These are phyloP conservation scores for Suhomyces pyralidae DNA, from an alignment of 805 yeast species.

Conservation along the genomic window DNA sequence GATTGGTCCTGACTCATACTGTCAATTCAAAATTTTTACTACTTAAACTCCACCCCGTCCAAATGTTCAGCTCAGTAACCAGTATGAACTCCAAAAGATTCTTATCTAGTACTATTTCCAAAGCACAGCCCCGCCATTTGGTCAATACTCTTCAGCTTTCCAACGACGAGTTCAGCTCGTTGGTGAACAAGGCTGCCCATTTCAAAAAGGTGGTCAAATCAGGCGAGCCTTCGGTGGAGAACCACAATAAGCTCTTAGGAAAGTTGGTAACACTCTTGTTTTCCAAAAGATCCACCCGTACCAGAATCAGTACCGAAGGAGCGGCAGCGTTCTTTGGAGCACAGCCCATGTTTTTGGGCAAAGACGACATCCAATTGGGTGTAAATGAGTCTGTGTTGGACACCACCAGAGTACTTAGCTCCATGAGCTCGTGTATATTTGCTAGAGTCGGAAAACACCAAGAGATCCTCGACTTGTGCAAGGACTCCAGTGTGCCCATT, in stretches of 20 bases:
- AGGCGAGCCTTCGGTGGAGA: conserved; percentile 40
- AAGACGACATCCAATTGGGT: conserved; percentile 94
- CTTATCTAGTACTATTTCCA: conserved; percentile 1
- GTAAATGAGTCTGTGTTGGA: conserved; percentile 91
- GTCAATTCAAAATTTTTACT: conserved; percentile 3
- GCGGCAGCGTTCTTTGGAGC: conserved; percentile 93
- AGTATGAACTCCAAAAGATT: conserved; percentile 4
- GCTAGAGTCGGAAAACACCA: conserved; percentile 90
- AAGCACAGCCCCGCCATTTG: conserved; percentile 58
- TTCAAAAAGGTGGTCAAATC: conserved; percentile 63
- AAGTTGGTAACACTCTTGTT: conserved; percentile 81
- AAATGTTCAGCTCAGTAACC: neutral
- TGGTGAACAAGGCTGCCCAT: conserved; percentile 69
- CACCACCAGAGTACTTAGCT: conserved; percentile 82
- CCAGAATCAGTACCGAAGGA: conserved; percentile 91
- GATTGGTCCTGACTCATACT: conserved; percentile 8
- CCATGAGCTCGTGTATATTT: conserved; percentile 95
- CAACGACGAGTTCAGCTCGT: conserved; percentile 62
- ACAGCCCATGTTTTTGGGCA: conserved; percentile 94
- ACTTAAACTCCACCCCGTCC: neutral
- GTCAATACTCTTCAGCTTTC: conserved; percentile 77
- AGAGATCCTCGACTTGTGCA: conserved; percentile 74
- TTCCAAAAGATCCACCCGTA: conserved; percentile 91
- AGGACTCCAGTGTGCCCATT: conserved; percentile 83
- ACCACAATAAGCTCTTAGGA: conserved; percentile 62